Conservation (phyloP, 1,284 basidiomycete species). For the Marasmius sp. region DNA sequence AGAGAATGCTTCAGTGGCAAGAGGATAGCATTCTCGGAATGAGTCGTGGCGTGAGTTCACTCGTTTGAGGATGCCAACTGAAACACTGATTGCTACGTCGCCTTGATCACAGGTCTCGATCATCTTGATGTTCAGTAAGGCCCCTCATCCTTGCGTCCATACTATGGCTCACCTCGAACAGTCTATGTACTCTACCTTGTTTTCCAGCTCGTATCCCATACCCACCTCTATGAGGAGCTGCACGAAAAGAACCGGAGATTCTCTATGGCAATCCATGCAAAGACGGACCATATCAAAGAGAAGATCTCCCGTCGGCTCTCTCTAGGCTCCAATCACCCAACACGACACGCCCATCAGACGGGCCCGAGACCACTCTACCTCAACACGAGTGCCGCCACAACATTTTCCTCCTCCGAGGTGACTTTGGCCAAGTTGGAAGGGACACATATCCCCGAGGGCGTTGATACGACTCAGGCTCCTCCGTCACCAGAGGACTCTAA, state of each 20-base stretch:
- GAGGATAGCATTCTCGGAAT: slow-evolving; percentile 70
- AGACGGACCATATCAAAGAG: background rate
- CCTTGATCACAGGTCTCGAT: slow-evolving; percentile 51
- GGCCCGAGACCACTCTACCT: background rate
- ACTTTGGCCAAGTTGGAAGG: background rate
- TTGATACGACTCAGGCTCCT: background rate
- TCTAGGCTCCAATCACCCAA: background rate
- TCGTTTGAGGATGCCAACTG: background rate
- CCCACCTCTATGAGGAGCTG: slow-evolving; percentile 71
- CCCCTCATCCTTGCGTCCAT: background rate
- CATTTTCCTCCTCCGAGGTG: background rate
- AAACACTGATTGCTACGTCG: background rate
- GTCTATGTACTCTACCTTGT: slow-evolving; percentile 77
- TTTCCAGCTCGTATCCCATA: slow-evolving; percentile 89
- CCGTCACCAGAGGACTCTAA: no score
- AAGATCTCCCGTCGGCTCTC: background rate
- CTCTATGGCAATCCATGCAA: slow-evolving; percentile 20
- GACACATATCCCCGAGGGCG: background rate
- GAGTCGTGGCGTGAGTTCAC: slow-evolving; percentile 75
- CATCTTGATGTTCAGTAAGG: slow-evolving; percentile 69
- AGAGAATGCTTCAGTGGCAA: slow-evolving; percentile 28
- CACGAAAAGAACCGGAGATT: slow-evolving; percentile 42
- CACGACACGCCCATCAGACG: background rate
- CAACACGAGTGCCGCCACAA: no score
- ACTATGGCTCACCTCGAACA: slow-evolving; percentile 21